Evolutionary conservation across 371 early-diverging fungal species (phyloP), one percentile per base, ranked within the genome.

Genomic region (Lichtheimia hyalospora): DNA sequence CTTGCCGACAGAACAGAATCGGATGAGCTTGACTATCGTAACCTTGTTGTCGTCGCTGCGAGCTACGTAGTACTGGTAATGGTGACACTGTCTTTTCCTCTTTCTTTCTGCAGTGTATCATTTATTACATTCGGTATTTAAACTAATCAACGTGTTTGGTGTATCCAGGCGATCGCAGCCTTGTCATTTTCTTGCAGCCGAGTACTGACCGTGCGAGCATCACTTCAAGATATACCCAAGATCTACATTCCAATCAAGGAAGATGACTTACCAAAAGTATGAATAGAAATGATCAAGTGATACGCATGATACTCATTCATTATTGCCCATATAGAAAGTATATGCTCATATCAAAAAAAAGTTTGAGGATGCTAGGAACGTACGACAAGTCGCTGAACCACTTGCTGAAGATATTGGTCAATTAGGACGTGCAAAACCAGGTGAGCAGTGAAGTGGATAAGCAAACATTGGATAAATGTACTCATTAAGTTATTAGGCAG

Each of bases 151-250:
- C n/a, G 48, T n/a, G 48, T 2, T 20, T 46, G 2, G 25, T 25
- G 1, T 20, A 0, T 20, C 28, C 25, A 76, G 77, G 73, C 75
- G 14, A 44, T 77, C 15, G 69, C 68, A 12, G 54, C 84, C 8
- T 65, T 83, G 6, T 65, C 83, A 6, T 82, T 83, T 61, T 77
- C 80, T 12, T 85, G 83, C 52, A 83, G 82, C 57, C 80, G 87
- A 15, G 66, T 84, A 52, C 57, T 89, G 8, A 77, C 84, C 5
- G 81, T 84, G 14, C 74, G 83, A 53, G 49, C 77, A 6, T 80
- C 87, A 4, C 61, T 88, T 13, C 76, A 79, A 54, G 84, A 83
- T 49, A 89, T 89, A 42, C 91, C 91, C n/a, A 88, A 89, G 60
- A 62, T 84, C 0, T 84, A 86, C 63, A 76, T 89, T 56, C 88